A percentile compares a stretch with the other conserved stretches of the same genome.
Conservation (phyloP, 352 stramenopile genomes). For the Globisporangium spinosum region DNA sequence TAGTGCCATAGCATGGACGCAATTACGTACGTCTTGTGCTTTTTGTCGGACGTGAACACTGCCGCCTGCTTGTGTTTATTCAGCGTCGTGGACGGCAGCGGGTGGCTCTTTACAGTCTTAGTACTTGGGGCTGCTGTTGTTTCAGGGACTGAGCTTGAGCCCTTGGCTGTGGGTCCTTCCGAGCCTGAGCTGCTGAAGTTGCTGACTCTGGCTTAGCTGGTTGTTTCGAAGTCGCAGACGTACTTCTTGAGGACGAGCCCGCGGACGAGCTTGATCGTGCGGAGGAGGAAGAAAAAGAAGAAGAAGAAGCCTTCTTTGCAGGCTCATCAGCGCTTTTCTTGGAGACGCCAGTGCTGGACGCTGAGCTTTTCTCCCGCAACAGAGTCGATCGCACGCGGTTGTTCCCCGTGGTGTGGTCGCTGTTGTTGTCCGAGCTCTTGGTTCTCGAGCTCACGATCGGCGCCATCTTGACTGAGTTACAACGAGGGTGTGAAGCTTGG, state of each 20-base stretch:
- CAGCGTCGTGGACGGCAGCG: constrained; percentile 48
- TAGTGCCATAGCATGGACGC: too few relatives aligned
- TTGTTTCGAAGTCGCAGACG: constrained; percentile 7
- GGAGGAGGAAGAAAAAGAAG: neutral
- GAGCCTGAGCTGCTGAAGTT: neutral
- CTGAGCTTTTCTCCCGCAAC: constrained; percentile 15
- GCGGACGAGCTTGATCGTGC: constrained; percentile 13
- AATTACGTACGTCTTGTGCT: constrained; percentile 63
- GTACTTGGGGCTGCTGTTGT: too few relatives aligned
- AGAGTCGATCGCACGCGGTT: constrained; percentile 15
- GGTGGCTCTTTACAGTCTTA: constrained; percentile 19
- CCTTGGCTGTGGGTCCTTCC: constrained; percentile 24
- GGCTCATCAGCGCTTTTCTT: constrained; percentile 14
- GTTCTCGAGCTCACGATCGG: constrained; percentile 14
- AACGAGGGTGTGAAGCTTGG: neutral
- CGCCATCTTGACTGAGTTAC: constrained; percentile 9
- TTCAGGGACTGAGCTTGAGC: neutral
- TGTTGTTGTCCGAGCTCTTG: constrained; percentile 20
- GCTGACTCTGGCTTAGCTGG: constrained; percentile 6
- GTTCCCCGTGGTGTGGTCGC: constrained; percentile 7
- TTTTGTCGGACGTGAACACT: constrained; percentile 63
- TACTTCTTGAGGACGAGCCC: constrained; percentile 4
- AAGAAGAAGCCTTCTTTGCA: constrained; percentile 3
- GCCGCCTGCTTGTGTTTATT: constrained; percentile 77
- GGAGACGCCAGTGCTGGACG: neutral